Evolutionary conservation across 2,329 filamentous ascomycete genomes (phyloP).

Genomic region (Byssochlamys sp.): DNA sequence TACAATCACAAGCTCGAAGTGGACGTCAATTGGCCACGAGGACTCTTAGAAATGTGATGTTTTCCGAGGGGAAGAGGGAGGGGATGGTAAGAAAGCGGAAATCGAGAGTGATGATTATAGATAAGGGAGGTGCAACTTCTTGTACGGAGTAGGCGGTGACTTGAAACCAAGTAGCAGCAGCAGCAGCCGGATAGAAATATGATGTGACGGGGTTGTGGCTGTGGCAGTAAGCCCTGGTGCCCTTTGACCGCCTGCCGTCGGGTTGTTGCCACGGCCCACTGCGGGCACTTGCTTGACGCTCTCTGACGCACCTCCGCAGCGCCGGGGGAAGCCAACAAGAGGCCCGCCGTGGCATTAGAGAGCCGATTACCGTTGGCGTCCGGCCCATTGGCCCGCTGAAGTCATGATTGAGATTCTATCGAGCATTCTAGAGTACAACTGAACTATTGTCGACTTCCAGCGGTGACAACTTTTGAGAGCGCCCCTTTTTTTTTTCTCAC

Average conservation of each 20-base stretch:
- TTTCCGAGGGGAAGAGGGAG: not conserved
- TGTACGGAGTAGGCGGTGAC: not conserved
- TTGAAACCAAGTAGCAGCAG: not conserved
- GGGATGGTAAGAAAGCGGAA: not conserved
- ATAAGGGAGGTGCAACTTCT: not conserved
- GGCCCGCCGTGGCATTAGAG: constrained; percentile 8
- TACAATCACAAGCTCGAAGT: not conserved
- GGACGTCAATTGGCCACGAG: not conserved
- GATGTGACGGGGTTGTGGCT: not conserved
- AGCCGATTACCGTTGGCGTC: not conserved
- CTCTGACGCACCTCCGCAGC: constrained; percentile 16
- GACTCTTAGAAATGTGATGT: not conserved
- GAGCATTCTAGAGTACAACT: not conserved
- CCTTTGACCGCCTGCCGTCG: not conserved
- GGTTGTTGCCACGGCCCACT: constrained; percentile 25
- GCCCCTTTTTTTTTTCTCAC: not conserved
- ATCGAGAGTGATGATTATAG: not conserved
- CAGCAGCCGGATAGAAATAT: not conserved
- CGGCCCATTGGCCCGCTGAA: not conserved
- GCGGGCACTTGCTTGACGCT: constrained; percentile 23
- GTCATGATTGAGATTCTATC: not conserved
- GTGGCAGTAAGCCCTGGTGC: not conserved
- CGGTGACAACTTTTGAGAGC: not conserved
- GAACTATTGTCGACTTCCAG: not conserved
- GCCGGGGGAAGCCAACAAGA: constrained; percentile 5